Evolutionary conservation across 2,329 filamentous ascomycete species (phyloP).

Genomic region (Colletotrichum sp.): DNA sequence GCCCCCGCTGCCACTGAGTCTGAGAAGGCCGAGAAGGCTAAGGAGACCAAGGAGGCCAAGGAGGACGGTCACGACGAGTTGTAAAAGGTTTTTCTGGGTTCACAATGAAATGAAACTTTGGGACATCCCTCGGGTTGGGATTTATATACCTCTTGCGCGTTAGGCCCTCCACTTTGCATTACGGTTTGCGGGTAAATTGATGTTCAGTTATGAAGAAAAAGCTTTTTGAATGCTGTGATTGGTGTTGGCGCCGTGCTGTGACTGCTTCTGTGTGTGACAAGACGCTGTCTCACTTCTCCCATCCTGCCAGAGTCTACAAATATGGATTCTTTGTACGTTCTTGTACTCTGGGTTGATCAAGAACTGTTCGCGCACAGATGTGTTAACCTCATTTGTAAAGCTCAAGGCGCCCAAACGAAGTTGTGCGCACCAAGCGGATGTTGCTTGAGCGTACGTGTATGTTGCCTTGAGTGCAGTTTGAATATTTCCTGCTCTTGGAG

Average conservation of each 20-base stretch:
- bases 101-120: slow-evolving; percentile 18
- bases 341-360: background rate
- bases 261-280: background rate
- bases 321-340: background rate
- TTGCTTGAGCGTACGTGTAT: background rate
- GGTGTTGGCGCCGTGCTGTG: background rate
- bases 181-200: slow-evolving; percentile 20
- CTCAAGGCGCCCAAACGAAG: background rate
- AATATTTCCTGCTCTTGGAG: background rate
- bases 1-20: slow-evolving; percentile 59
- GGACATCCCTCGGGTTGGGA: slow-evolving; percentile 19
- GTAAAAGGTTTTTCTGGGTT: slow-evolving; percentile 52
- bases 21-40: slow-evolving; percentile 33
- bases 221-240: background rate
- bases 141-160: slow-evolving; percentile 26
- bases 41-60: slow-evolving; percentile 51
- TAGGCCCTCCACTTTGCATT: slow-evolving; percentile 15
- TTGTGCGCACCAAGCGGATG: background rate
- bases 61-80: slow-evolving; percentile 73
- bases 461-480: background rate
- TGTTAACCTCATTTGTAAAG: background rate
- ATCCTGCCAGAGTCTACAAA: background rate
- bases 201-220: background rate
- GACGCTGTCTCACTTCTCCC: background rate
- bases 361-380: background rate